Evolutionary conservation across 345 rosid genomes (phyloP).

Genomic region (Lumnitzera racemosa): DNA sequence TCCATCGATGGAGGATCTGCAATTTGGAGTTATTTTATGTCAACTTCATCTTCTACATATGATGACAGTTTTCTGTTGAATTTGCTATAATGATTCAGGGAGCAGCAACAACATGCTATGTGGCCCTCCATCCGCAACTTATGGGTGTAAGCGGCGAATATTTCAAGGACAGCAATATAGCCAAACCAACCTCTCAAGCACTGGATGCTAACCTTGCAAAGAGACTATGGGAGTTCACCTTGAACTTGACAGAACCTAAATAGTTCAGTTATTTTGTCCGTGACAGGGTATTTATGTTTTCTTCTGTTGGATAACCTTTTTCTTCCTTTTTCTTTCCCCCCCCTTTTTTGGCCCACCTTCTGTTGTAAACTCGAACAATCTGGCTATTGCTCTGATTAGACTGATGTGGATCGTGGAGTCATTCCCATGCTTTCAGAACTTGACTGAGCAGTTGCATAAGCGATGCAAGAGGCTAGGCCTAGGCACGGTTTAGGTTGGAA

Average conservation of each 20-base stretch:
- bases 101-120: constrained; percentile 75
- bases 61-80: not conserved
- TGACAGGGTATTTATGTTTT: no score
- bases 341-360: no score
- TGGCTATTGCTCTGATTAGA: no score
- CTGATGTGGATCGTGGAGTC: no score
- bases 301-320: no score
- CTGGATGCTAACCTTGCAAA: constrained; percentile 41
- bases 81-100: constrained; percentile 33
- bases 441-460: no score
- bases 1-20: not conserved
- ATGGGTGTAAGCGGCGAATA: constrained; percentile 64
- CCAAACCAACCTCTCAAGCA: constrained; percentile 32
- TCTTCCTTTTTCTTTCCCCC: no score
- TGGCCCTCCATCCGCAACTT: constrained; percentile 61
- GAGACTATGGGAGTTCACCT: constrained; percentile 69
- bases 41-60: not conserved
- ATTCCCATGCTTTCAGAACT: no score
- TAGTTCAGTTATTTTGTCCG: not conserved
- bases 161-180: constrained; percentile 45
- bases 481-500: no score
- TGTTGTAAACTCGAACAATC: no score
- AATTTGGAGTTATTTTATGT: not conserved
- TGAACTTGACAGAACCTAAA: constrained; percentile 20
- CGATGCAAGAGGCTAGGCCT: no score